Conservation (phyloP, 768 basidiomycete species). For the Naganishia onofrii region DNA sequence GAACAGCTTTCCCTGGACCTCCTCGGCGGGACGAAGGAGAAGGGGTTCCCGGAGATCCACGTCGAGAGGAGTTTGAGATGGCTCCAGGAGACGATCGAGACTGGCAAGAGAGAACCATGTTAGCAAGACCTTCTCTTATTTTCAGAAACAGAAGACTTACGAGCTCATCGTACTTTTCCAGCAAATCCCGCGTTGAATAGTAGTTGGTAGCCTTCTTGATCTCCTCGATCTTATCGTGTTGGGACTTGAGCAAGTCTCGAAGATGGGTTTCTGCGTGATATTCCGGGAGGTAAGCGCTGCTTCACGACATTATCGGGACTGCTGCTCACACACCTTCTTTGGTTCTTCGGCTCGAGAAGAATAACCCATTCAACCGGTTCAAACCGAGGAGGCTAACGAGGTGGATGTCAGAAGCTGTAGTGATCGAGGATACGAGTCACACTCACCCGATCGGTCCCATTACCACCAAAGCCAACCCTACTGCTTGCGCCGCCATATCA, state of each 20-base stretch:
- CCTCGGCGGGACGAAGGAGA: conserved; percentile 15
- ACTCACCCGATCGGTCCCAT: conserved; percentile 47
- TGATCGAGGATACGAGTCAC: not conserved
- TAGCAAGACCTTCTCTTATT: not conserved
- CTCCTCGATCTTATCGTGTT: conserved; percentile 83
- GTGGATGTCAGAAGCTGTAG: not conserved
- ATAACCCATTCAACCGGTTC: conserved; percentile 38
- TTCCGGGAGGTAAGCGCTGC: not conserved
- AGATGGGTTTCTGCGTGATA: conserved; percentile 69
- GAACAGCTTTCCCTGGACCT: not conserved
- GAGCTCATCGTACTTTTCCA: conserved; percentile 83
- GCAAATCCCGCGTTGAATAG: conserved; percentile 80
- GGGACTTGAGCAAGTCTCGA: conserved; percentile 68
- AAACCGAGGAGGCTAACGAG: conserved; percentile 30
- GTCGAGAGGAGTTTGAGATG: conserved; percentile 5
- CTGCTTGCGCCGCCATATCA: conserved; percentile 35
- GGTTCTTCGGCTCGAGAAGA: conserved; percentile 42
- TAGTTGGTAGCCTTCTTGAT: conserved; percentile 98
- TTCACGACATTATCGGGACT: not conserved
- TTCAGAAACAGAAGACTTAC: not conserved
- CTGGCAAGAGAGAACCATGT: not conserved
- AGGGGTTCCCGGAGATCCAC: conserved; percentile 15
- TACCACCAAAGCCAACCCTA: conserved; percentile 38
- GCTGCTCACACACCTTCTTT: conserved; percentile 40
- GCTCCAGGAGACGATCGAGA: conserved; percentile 2